A percentile compares a stretch with the other conserved stretches of the same genome.
Conservation (phyloP, 148 eudicot genomes). For the Silene uniflora region DNA sequence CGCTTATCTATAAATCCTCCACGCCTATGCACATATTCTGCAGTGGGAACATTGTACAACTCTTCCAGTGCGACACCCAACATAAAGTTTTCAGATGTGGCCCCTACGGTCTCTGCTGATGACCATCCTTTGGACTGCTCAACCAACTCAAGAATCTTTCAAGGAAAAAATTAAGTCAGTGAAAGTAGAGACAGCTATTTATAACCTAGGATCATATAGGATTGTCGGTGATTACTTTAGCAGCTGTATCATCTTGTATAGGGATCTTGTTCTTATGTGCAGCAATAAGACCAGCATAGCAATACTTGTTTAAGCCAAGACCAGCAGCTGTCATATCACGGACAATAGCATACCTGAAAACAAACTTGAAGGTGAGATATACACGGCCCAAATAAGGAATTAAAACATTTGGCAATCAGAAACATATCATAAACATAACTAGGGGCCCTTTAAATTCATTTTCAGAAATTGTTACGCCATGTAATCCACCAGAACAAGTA, state of each 20-base stretch:
- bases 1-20: slow-evolving; percentile 52
- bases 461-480: not conserved
- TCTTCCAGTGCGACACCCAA: slow-evolving; percentile 77
- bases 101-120: slow-evolving; percentile 42
- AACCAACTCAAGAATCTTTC: slow-evolving; percentile 87
- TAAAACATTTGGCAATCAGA: not conserved
- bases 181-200: not conserved
- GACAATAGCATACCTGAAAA: slow-evolving; percentile 75
- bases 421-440: not conserved
- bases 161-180: slow-evolving; percentile 12
- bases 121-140: slow-evolving; percentile 98
- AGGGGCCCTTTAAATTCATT: not conserved
- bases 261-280: slow-evolving; percentile 76
- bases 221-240: slow-evolving; percentile 44
- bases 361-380: slow-evolving; percentile 13
- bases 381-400: not conserved
- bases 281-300: slow-evolving; percentile 89
- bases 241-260: slow-evolving; percentile 47
- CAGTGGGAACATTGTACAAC: slow-evolving; percentile 71
- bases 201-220: slow-evolving; percentile 2
- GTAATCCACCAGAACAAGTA: not conserved
- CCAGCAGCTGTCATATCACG: slow-evolving; percentile 98
- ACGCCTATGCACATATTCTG: slow-evolving; percentile 60
- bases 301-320: slow-evolving; percentile 89
- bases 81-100: slow-evolving; percentile 68